phyloP scores from a whole-genome alignment of 1,284 basidiomycete genomes.

The Heterobasidion occidentale region DNA sequence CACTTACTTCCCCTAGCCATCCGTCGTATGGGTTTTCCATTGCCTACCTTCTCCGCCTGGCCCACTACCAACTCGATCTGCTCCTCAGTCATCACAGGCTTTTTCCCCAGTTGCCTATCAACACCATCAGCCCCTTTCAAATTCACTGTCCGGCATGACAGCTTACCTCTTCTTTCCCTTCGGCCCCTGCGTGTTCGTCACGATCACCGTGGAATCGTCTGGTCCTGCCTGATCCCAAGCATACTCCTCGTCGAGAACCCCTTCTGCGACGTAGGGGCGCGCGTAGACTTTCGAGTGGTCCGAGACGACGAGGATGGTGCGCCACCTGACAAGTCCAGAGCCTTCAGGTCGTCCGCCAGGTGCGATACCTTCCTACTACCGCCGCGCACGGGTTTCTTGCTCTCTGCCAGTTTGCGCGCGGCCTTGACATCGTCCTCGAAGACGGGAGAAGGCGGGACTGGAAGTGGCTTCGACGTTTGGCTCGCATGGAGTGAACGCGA shows the following conservation, averaged over 20 bases:
- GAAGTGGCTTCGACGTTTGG: not conserved
- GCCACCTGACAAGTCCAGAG: constrained; percentile 2
- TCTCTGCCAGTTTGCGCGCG: not conserved
- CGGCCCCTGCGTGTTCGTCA: constrained; percentile 21
- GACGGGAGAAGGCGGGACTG: constrained; percentile 10
- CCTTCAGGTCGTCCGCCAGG: constrained; percentile 8
- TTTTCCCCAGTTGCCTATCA: constrained; percentile 34
- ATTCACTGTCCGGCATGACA: not conserved
- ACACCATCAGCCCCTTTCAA: not conserved
- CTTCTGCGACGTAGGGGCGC: not conserved
- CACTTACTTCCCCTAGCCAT: constrained; percentile 14
- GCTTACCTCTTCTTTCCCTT: constrained; percentile 33
- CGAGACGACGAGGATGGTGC: not conserved
- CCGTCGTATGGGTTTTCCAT: constrained; percentile 9
- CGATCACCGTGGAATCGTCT: constrained; percentile 23
- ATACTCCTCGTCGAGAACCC: constrained; percentile 1
- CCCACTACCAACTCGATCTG: constrained; percentile 26
- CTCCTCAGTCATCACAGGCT: constrained; percentile 33
- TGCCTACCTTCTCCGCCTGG: constrained; percentile 6
- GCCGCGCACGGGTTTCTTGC: not conserved
- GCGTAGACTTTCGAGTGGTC: not conserved
- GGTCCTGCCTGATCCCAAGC: constrained; percentile 3
- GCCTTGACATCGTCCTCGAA: constrained; percentile 16
- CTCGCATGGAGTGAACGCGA: not conserved
- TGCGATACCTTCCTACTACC: constrained; percentile 8